These are phyloP conservation scores for Tinospora cordifolia DNA, from an alignment of 164 flowering plant species.

Conservation along the genomic window DNA sequence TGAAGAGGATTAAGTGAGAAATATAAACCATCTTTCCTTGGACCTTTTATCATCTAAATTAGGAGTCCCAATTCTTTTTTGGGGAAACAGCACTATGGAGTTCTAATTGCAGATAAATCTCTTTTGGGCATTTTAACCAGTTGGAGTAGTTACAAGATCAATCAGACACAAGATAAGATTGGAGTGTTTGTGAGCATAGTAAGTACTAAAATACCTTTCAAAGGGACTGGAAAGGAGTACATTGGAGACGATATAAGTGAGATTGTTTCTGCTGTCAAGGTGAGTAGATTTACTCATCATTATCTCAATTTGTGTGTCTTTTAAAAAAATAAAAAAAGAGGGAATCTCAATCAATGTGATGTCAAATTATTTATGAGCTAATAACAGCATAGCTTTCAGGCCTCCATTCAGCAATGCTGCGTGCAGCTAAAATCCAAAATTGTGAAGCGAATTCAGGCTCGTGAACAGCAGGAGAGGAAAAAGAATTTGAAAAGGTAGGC, in stretches of 20 bases:
- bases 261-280: constrained; percentile 94
- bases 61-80: neutral
- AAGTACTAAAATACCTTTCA: constrained; percentile 96
- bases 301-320: neutral
- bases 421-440: constrained; percentile 84
- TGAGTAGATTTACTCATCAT: constrained; percentile 16
- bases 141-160: constrained; percentile 92
- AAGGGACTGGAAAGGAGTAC: constrained; percentile 97
- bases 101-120: neutral
- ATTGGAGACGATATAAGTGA: constrained; percentile 97
- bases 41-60: neutral
- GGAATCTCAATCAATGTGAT: neutral
- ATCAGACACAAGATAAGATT: constrained; percentile 89
- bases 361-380: constrained; percentile 11
- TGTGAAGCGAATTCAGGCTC: constrained; percentile 83
- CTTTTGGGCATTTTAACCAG: constrained; percentile 34
- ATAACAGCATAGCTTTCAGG: constrained; percentile 35
- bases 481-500: constrained; percentile 69
- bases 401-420: constrained; percentile 86
- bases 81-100: neutral
- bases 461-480: constrained; percentile 95
- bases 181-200: constrained; percentile 98
- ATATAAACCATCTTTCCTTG: neutral
- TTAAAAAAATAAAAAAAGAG: too few species aligned
- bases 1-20: constrained; percentile 84